Percentiles rank a stretch among this genome's conserved stretches.
phyloP scores from a whole-genome alignment of 148 eudicot genomes.

The Amaranthus cruentus region DNA sequence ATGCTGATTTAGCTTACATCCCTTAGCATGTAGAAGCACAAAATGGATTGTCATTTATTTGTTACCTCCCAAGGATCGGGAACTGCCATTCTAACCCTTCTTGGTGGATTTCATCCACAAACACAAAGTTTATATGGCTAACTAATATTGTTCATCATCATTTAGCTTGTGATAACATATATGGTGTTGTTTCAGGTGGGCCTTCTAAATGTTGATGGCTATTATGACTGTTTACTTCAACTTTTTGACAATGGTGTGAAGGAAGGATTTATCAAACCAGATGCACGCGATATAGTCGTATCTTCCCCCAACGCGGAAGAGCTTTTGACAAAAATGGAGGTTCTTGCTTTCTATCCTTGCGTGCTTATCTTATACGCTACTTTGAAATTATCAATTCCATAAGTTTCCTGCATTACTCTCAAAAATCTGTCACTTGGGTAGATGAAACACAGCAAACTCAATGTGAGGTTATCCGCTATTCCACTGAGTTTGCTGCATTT shows the following conservation, averaged over 20 bases:
- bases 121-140: not conserved
- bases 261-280: slow-evolving; percentile 94
- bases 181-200: slow-evolving; percentile 48
- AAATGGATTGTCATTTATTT: not conserved
- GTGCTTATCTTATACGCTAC: slow-evolving; percentile 2
- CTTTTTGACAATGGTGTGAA: slow-evolving; percentile 89
- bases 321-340: slow-evolving; percentile 76
- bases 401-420: no score
- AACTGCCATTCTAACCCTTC: not conserved
- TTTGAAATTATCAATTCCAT: no score
- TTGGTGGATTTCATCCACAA: not conserved
- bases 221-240: slow-evolving; percentile 72
- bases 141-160: not conserved
- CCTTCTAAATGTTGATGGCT: slow-evolving; percentile 88
- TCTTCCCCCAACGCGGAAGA: slow-evolving; percentile 81
- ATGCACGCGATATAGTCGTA: slow-evolving; percentile 64
- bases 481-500: no score
- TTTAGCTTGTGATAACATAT: not conserved
- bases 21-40: not conserved
- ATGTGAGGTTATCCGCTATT: no score
- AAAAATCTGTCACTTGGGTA: no score
- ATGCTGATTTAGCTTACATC: slow-evolving; percentile 2
- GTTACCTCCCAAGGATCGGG: not conserved
- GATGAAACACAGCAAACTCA: no score
- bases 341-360: slow-evolving; percentile 17